Percentiles rank a stretch among this genome's conserved stretches.
phyloP scores from a whole-genome alignment of 768 basidiomycete species.

The Pulveroboletus ravenelii region DNA sequence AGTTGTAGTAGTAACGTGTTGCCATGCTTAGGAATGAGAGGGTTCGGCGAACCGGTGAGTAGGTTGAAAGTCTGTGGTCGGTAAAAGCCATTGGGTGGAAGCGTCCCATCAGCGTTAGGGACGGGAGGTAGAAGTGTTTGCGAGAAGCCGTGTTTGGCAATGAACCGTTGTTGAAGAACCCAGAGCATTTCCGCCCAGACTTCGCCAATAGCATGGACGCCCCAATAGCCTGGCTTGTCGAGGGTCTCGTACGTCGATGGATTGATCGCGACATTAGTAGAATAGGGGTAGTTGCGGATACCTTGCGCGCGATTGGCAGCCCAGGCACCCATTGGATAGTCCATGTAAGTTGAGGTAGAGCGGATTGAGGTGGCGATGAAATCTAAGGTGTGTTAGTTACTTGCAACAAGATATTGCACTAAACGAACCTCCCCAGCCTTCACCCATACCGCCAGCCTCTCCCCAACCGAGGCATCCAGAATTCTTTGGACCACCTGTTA shows the following conservation, averaged over 20 bases:
- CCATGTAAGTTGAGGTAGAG: conserved; percentile 63
- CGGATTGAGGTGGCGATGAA: conserved; percentile 87
- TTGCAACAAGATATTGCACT: background rate
- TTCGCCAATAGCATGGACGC: conserved; percentile 87
- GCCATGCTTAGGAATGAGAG: conserved; percentile 83
- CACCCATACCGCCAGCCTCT: conserved; percentile 95
- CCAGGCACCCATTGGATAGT: conserved; percentile 94
- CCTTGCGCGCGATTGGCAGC: conserved; percentile 73
- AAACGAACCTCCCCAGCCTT: conserved; percentile 81
- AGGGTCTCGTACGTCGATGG: conserved; percentile 93
- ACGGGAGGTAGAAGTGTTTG: conserved; percentile 78
- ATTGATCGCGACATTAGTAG: conserved; percentile 70
- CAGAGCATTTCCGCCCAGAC: conserved; percentile 94
- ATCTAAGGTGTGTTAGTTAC: conserved; percentile 35
- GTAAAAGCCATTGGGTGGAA: conserved; percentile 73
- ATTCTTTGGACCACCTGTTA: conserved; percentile 91
- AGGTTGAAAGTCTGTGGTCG: conserved; percentile 33
- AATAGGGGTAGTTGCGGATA: conserved; percentile 88
- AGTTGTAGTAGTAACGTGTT: conserved; percentile 85
- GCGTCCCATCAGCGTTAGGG: conserved; percentile 55
- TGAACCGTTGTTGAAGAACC: conserved; percentile 69
- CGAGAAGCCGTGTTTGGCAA: conserved; percentile 78
- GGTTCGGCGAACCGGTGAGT: conserved; percentile 27
- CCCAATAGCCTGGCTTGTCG: conserved; percentile 91
- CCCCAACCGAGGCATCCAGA: conserved; percentile 95